Evolutionary conservation across 23 red algal genomes (phyloP).

Genomic region (Gracilaria domingensis): DNA sequence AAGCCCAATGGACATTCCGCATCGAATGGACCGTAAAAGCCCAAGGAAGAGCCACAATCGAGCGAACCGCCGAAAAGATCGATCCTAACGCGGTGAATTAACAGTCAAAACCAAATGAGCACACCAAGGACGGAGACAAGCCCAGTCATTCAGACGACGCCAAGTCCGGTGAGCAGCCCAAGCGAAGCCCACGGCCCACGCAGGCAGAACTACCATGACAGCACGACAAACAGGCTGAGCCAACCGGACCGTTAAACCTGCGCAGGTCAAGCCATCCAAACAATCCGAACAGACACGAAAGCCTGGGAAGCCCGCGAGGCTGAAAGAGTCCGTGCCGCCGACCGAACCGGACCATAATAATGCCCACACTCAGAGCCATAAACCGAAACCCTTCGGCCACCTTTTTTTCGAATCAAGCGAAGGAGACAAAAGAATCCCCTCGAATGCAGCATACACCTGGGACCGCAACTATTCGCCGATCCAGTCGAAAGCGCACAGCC

Average conservation of each 20-base stretch:
- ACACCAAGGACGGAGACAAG: background rate
- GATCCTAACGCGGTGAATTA: too few species aligned
- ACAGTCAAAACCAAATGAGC: background rate
- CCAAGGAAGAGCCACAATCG: background rate
- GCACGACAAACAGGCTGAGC: background rate
- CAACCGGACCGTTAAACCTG: background rate
- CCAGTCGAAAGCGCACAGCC: conserved; percentile 2
- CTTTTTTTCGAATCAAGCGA: background rate
- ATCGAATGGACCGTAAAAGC: background rate
- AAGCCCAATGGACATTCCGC: background rate
- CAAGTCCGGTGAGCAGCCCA: background rate
- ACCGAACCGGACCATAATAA: background rate
- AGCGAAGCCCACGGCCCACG: background rate
- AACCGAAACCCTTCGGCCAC: background rate
- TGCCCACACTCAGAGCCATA: background rate
- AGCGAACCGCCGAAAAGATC: background rate
- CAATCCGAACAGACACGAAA: background rate
- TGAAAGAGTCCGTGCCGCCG: background rate
- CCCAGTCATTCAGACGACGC: background rate
- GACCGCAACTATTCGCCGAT: background rate
- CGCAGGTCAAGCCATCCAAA: background rate
- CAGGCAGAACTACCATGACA: background rate
- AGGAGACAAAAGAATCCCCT: background rate
- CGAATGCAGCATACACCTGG: background rate
- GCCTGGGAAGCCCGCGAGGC: background rate